These are phyloP conservation scores for Tolypocladium ophioglossoides DNA, from an alignment of 2,329 filamentous ascomycete genomes.

Conservation along the genomic window DNA sequence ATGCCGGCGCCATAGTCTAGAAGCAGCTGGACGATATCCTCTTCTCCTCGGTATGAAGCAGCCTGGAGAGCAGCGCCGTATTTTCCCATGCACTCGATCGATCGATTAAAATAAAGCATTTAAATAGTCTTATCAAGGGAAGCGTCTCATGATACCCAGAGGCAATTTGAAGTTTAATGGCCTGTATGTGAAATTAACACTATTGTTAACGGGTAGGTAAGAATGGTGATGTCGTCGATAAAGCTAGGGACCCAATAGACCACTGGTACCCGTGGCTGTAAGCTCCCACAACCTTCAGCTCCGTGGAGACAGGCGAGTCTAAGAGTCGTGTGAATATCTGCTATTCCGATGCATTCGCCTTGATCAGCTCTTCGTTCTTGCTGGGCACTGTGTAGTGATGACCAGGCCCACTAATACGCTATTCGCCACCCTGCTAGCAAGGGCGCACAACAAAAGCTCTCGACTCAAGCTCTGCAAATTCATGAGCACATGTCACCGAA, in stretches of 20 bases:
- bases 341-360: neutral
- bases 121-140: neutral
- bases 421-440: constrained; percentile 1
- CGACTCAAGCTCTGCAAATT: neutral
- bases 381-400: neutral
- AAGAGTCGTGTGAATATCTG: neutral
- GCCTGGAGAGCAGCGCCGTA: too few relatives aligned
- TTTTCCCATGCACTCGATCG: too few relatives aligned
- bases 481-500: neutral
- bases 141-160: neutral
- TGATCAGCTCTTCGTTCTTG: neutral
- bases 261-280: too few relatives aligned
- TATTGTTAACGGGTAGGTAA: neutral
- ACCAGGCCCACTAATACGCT: neutral
- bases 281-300: too few relatives aligned
- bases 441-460: neutral
- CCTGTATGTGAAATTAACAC: neutral
- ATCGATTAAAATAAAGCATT: neutral
- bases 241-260: too few relatives aligned
- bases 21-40: too few relatives aligned
- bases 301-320: neutral
- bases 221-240: too few relatives aligned
- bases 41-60: too few relatives aligned
- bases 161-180: neutral
- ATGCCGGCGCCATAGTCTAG: too few relatives aligned